Percentiles rank a stretch among this genome's conserved stretches.
Evolutionary conservation across 768 basidiomycete genomes (phyloP).

Genomic region (Termitomyces heimii): DNA sequence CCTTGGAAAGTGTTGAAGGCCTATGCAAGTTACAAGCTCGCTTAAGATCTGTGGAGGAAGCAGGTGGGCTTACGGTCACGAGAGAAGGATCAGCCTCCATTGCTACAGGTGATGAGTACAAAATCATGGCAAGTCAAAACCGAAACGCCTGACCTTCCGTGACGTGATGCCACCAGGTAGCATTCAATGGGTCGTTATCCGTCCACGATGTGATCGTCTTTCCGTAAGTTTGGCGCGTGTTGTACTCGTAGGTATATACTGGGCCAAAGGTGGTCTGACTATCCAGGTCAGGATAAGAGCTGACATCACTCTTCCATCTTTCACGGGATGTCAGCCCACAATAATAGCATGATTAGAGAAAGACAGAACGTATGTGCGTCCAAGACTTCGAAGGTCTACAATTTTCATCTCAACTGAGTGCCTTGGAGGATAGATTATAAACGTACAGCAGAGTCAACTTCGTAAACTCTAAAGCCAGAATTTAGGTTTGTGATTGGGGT

Average conservation of each 20-base stretch:
- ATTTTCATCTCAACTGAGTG: background rate
- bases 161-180: slow-evolving; percentile 79
- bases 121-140: background rate
- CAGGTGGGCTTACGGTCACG: slow-evolving; percentile 42
- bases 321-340: background rate
- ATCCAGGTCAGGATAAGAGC: slow-evolving; percentile 53
- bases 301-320: slow-evolving; percentile 65
- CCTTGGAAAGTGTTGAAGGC: slow-evolving; percentile 69
- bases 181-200: slow-evolving; percentile 62
- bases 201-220: slow-evolving; percentile 52
- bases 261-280: slow-evolving; percentile 52
- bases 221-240: slow-evolving; percentile 64
- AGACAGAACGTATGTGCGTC: slow-evolving; percentile 68
- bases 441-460: slow-evolving; percentile 62
- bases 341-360: background rate
- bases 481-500: slow-evolving; percentile 70
- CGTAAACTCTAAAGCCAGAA: slow-evolving; percentile 69
- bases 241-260: slow-evolving; percentile 61
- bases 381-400: slow-evolving; percentile 69
- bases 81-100: slow-evolving; percentile 54
- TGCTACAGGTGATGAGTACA: slow-evolving; percentile 26
- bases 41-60: slow-evolving; percentile 1
- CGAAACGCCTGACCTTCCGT: slow-evolving; percentile 50
- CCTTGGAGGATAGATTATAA: background rate
- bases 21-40: slow-evolving; percentile 22